phyloP scores from a whole-genome alignment of 176 grass and related monocot species.

The Ananas comosus region DNA sequence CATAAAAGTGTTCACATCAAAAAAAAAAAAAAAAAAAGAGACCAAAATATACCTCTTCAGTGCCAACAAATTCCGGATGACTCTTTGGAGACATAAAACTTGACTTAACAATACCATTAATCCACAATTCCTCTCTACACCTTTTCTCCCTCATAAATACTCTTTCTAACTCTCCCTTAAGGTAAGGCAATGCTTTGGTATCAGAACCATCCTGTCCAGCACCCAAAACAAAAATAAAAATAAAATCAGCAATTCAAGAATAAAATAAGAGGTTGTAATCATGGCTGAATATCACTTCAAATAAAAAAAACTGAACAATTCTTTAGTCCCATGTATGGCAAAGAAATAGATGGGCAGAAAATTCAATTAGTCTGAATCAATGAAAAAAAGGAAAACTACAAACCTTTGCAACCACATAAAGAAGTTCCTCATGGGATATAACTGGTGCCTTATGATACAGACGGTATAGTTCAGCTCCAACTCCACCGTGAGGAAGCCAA shows the following conservation, averaged over 20 bases:
- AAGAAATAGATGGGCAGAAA: not conserved
- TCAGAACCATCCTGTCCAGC: constrained; percentile 45
- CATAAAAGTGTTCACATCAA: constrained; percentile 8
- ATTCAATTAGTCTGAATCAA: not conserved
- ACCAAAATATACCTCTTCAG: constrained; percentile 60
- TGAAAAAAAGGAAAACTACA: not conserved
- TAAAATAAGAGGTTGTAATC: not conserved
- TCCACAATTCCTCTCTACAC: constrained; percentile 65
- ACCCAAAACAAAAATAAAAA: constrained; percentile 1
- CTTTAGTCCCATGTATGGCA: not conserved
- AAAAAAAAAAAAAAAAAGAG: not conserved
- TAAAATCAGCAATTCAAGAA: not conserved
- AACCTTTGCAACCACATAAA: constrained; percentile 73
- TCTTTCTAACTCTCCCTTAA: constrained; percentile 65
- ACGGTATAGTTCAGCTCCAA: constrained; percentile 76
- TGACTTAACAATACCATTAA: constrained; percentile 66
- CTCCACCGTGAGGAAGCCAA: constrained; percentile 84
- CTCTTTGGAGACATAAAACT: constrained; percentile 45
- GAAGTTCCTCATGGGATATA: constrained; percentile 84
- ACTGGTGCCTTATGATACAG: constrained; percentile 70
- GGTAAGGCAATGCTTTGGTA: constrained; percentile 42
- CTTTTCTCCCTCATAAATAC: constrained; percentile 63
- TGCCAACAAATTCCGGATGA: constrained; percentile 58
- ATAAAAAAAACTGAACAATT: no score
- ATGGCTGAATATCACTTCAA: no score